Percentiles rank a stretch among this genome's conserved stretches.
These are phyloP conservation scores for Thalassiosira hispida DNA, from an alignment of 352 stramenopile genomes.

Conservation along the genomic window DNA sequence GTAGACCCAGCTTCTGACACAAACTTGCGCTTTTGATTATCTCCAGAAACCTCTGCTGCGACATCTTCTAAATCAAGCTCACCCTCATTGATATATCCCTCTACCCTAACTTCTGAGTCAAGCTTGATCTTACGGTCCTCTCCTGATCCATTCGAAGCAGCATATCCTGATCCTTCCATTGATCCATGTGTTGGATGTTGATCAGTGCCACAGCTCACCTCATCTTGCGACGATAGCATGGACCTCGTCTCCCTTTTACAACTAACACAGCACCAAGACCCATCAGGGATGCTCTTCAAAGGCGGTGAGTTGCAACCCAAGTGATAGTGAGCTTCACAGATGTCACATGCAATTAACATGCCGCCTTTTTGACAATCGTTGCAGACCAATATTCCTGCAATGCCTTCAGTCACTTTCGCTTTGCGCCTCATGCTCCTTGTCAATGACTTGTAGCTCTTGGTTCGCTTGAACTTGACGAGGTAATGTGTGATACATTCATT, in stretches of 20 bases:
- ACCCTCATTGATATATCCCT: neutral
- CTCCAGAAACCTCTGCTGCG: neutral
- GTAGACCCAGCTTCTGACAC: neutral
- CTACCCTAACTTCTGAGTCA: neutral
- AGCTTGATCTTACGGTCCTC: neutral
- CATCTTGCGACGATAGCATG: slow-evolving; percentile 20
- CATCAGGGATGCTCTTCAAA: slow-evolving; percentile 53
- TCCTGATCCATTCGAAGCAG: neutral
- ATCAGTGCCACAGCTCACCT: slow-evolving; percentile 10
- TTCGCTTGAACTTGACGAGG: slow-evolving; percentile 70
- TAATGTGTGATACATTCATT: slow-evolving; percentile 69
- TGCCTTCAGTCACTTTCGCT: slow-evolving; percentile 11
- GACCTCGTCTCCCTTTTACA: slow-evolving; percentile 28
- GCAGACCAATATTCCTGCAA: slow-evolving; percentile 34
- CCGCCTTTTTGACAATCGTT: slow-evolving; percentile 61
- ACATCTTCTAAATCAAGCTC: slow-evolving; percentile 1
- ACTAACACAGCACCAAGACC: slow-evolving; percentile 61
- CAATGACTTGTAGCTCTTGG: slow-evolving; percentile 62
- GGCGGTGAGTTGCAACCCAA: slow-evolving; percentile 59
- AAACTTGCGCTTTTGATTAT: slow-evolving; percentile 12
- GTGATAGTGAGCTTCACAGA: slow-evolving; percentile 67
- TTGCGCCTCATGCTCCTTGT: slow-evolving; percentile 32
- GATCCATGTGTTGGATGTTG: neutral
- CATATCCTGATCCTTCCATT: neutral
- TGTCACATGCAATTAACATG: slow-evolving; percentile 64